phyloP scores from a whole-genome alignment of 2,329 filamentous ascomycete genomes.

The Xylaria sp. region DNA sequence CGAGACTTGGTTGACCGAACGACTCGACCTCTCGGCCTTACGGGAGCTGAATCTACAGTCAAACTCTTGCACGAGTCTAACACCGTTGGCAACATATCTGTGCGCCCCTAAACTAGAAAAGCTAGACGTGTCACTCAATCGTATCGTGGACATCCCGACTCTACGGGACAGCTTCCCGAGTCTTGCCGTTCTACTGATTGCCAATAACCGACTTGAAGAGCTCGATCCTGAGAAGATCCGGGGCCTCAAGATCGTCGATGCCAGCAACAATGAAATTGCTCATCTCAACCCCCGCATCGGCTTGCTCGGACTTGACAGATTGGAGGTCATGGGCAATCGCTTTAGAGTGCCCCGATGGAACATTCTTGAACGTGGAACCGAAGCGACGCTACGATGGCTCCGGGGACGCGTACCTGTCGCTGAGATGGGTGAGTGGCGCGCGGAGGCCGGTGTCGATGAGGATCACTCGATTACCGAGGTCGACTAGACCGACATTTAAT shows the following conservation, averaged over 20 bases:
- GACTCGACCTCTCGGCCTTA: constrained; percentile 65
- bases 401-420: constrained; percentile 65
- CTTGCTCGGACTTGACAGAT: constrained; percentile 58
- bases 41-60: constrained; percentile 70
- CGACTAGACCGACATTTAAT: constrained; percentile 11
- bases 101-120: constrained; percentile 70
- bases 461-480: constrained; percentile 15
- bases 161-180: constrained; percentile 64
- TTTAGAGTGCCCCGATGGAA: constrained; percentile 85
- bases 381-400: constrained; percentile 76
- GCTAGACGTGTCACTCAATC: constrained; percentile 77
- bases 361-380: constrained; percentile 79
- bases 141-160: constrained; percentile 63
- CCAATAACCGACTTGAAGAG: constrained; percentile 73
- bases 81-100: constrained; percentile 59
- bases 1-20: constrained; percentile 59
- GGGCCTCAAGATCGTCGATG: constrained; percentile 71
- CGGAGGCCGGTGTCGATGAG: constrained; percentile 30
- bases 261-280: constrained; percentile 81
- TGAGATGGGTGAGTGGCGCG: constrained; percentile 54
- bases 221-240: constrained; percentile 67
- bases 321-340: constrained; percentile 78
- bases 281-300: constrained; percentile 76
- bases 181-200: constrained; percentile 64
- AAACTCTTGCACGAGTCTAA: constrained; percentile 68